Conservation (phyloP, 1,284 basidiomycete species). For the Malassezia arunalokei region DNA sequence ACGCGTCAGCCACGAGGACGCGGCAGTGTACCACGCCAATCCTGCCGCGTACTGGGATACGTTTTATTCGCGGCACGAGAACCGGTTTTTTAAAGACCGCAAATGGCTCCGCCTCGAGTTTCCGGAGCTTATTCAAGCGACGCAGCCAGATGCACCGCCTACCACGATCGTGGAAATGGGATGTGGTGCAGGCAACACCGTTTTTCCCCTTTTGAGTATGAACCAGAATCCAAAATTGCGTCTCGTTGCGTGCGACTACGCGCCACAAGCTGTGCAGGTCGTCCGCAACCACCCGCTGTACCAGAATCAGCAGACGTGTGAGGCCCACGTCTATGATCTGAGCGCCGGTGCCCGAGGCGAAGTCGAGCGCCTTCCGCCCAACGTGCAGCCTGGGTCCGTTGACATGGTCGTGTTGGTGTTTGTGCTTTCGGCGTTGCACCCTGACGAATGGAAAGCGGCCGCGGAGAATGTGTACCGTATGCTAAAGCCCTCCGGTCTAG, state of each 20-base stretch:
- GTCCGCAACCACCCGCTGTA: constrained; percentile 53
- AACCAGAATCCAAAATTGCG: constrained; percentile 70
- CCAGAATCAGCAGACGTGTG: constrained; percentile 48
- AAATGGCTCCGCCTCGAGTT: constrained; percentile 43
- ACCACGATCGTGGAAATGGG: constrained; percentile 38
- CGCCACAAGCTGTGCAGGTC: constrained; percentile 74
- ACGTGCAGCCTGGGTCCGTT: constrained; percentile 51
- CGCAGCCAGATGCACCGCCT: constrained; percentile 13
- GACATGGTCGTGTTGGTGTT: constrained; percentile 90
- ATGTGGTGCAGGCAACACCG: constrained; percentile 64
- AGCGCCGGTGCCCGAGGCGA: constrained; percentile 45
- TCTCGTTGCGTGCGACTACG: constrained; percentile 79
- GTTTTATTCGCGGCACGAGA: constrained; percentile 37
- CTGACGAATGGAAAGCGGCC: constrained; percentile 76
- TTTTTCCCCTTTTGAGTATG: constrained; percentile 70
- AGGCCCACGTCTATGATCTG: constrained; percentile 82
- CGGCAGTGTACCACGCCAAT: constrained; percentile 21
- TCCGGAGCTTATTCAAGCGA: constrained; percentile 35
- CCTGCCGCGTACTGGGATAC: constrained; percentile 36
- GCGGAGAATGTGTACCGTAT: constrained; percentile 65
- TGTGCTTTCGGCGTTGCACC: constrained; percentile 85
- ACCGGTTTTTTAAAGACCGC: constrained; percentile 44
- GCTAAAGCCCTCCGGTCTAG: constrained; percentile 67
- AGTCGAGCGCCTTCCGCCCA: constrained; percentile 17
- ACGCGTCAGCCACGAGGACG: constrained; percentile 24